Evolutionary conservation across 2,329 filamentous ascomycete genomes (phyloP).

Genomic region (Fusarium vanettenii): DNA sequence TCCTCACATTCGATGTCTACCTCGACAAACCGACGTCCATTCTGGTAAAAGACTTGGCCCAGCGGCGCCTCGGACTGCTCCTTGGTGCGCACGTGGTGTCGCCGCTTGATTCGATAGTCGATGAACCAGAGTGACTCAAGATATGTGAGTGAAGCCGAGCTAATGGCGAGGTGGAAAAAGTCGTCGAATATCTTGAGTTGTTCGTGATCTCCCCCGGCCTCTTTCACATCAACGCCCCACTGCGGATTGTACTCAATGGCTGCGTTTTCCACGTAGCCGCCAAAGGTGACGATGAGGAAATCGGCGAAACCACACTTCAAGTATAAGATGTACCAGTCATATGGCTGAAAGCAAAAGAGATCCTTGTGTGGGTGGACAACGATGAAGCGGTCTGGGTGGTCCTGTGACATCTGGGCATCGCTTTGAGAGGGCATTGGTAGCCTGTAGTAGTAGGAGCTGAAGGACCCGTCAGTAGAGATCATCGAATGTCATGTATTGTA

Average conservation of each 20-base stretch:
- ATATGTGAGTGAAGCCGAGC: too few species aligned
- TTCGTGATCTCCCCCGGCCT: not conserved
- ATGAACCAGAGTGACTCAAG: not conserved
- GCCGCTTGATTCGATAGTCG: not conserved
- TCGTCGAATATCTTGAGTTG: fast-evolving
- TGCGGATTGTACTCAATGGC: not conserved
- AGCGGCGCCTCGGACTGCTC: not conserved
- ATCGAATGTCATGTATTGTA: too few species aligned
- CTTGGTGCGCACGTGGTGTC: not conserved
- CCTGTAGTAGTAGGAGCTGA: too few species aligned
- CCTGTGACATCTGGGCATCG: too few species aligned
- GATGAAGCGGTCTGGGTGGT: not conserved
- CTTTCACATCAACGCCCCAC: not conserved
- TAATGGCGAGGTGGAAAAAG: not conserved
- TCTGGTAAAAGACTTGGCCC: not conserved
- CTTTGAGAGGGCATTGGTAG: too few species aligned
- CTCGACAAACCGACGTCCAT: not conserved
- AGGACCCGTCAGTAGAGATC: too few species aligned
- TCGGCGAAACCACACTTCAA: not conserved
- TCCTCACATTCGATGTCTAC: not conserved
- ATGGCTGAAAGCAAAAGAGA: not conserved
- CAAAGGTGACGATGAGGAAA: not conserved
- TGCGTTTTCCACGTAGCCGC: not conserved
- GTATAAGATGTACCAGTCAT: not conserved
- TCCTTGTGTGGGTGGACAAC: not conserved